A percentile compares a stretch with the other conserved stretches of the same genome.
These are phyloP conservation scores for Powellomyces hirtus DNA, from an alignment of 192 early-diverging fungal genomes.

Conservation along the genomic window DNA sequence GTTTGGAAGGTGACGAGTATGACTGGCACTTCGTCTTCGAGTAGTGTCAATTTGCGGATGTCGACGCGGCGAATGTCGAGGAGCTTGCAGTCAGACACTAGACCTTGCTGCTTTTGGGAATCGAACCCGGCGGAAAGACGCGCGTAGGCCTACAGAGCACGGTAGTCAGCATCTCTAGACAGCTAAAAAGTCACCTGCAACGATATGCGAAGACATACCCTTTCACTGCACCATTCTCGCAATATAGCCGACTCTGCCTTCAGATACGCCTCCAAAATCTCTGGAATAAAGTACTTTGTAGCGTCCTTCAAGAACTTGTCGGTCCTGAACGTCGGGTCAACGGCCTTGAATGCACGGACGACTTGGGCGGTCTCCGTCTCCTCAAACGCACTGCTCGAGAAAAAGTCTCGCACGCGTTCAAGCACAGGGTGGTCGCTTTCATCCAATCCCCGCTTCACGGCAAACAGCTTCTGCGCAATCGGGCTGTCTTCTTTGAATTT, in stretches of 20 bases:
- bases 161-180: too few species aligned
- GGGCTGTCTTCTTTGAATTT: constrained; percentile 87
- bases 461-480: constrained; percentile 81
- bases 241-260: constrained; percentile 80
- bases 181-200: too few species aligned
- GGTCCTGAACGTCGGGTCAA: constrained; percentile 83
- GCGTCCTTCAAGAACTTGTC: constrained; percentile 89
- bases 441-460: constrained; percentile 72
- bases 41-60: constrained; percentile 81
- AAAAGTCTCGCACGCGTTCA: constrained; percentile 72
- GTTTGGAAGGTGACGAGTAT: constrained; percentile 86
- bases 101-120: constrained; percentile 80
- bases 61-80: constrained; percentile 90
- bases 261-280: constrained; percentile 93
- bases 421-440: constrained; percentile 89
- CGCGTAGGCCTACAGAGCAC: constrained; percentile 67
- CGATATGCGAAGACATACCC: constrained; percentile 62
- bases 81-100: constrained; percentile 92
- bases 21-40: constrained; percentile 92
- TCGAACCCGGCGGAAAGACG: constrained; percentile 76
- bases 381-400: constrained; percentile 76
- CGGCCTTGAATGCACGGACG: constrained; percentile 76
- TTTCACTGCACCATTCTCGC: constrained; percentile 93
- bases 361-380: constrained; percentile 93
- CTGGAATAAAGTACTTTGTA: constrained; percentile 89